Evolutionary conservation across 305 asterid genomes (phyloP).

Genomic region (Rubia tinctorum): DNA sequence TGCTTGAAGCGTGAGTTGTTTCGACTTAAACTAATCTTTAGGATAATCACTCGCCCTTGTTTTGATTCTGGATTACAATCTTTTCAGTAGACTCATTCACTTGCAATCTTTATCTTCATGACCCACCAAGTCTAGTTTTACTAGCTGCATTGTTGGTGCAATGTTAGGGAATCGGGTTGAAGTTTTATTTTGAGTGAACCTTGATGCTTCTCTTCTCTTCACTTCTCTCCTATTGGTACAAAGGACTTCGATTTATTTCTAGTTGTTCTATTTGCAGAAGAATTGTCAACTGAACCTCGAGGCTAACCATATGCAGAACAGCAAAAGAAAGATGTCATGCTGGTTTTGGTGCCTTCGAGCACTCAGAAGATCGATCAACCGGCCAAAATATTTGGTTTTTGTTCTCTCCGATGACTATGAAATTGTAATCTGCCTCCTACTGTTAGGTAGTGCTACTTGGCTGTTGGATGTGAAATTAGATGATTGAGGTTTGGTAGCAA

Average conservation of each 20-base stretch:
- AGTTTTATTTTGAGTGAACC: neutral
- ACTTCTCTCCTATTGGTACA: neutral
- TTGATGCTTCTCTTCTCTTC: neutral
- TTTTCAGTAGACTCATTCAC: neutral
- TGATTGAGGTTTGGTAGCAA: neutral
- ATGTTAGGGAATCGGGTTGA: neutral
- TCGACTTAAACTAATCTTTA: neutral
- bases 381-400: neutral
- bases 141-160: neutral
- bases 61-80: neutral
- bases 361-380: neutral
- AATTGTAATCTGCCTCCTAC: neutral
- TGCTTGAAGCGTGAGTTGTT: neutral
- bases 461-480: neutral
- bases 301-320: neutral
- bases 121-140: neutral
- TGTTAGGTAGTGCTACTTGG: conserved; percentile 7
- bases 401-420: neutral
- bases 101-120: neutral
- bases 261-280: conserved; percentile 8
- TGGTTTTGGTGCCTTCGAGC: conserved; percentile 1
- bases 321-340: neutral
- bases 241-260: neutral
- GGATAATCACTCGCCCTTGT: neutral
- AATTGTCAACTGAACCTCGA: neutral